A percentile compares a stretch with the other conserved stretches of the same genome.
These are phyloP conservation scores for Stereocaulon alpinum DNA, from an alignment of 495 filamentous ascomycete species.

Conservation along the genomic window DNA sequence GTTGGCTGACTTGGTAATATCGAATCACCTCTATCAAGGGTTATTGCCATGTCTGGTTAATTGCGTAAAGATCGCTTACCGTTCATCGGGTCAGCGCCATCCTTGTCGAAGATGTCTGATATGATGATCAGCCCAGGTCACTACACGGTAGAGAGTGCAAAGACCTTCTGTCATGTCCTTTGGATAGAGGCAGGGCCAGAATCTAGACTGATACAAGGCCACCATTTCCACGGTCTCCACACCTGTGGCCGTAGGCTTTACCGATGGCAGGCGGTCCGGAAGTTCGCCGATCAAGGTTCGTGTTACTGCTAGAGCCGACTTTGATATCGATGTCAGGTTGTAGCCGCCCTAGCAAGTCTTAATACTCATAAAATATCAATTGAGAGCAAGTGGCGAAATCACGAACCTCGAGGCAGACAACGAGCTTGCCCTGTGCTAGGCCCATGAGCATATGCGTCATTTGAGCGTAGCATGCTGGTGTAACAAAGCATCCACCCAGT, in stretches of 20 bases:
- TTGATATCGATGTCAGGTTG: slow-evolving; percentile 82
- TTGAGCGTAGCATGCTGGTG: slow-evolving; percentile 84
- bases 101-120: slow-evolving; percentile 1
- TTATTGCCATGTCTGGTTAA: not conserved
- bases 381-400: slow-evolving; percentile 1
- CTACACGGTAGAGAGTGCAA: not conserved
- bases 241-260: slow-evolving; percentile 34
- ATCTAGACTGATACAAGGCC: slow-evolving; percentile 43
- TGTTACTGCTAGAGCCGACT: slow-evolving; percentile 83
- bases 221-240: slow-evolving; percentile 44
- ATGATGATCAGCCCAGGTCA: not conserved
- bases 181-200: slow-evolving; percentile 52
- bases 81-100: slow-evolving; percentile 43
- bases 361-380: not conserved
- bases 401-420: slow-evolving; percentile 70
- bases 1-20: slow-evolving; percentile 53
- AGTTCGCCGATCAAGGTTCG: slow-evolving; percentile 91
- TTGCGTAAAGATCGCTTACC: slow-evolving; percentile 27
- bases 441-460: slow-evolving; percentile 99
- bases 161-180: slow-evolving; percentile 22
- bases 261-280: slow-evolving; percentile 57
- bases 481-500: slow-evolving; percentile 83
- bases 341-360: slow-evolving; percentile 61
- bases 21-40: slow-evolving; percentile 57
- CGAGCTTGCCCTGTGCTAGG: slow-evolving; percentile 81